phyloP scores from a whole-genome alignment of 257 asterid genomes.

The Solanum bulbocastanum region DNA sequence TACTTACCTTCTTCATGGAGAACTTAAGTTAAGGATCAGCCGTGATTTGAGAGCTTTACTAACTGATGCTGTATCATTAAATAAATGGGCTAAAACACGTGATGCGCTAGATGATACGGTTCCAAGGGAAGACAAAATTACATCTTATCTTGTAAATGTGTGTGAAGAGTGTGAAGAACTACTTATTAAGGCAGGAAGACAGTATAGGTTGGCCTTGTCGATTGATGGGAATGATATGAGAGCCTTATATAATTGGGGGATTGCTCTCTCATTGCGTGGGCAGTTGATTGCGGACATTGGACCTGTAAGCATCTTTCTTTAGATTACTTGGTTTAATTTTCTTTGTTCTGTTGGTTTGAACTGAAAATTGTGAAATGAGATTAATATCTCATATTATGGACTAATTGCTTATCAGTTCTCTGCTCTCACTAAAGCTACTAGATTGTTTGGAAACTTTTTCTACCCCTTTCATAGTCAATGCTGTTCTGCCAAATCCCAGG shows the following conservation, averaged over 20 bases:
- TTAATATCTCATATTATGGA: neutral
- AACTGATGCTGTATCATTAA: slow-evolving; percentile 15
- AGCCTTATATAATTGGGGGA: slow-evolving; percentile 92
- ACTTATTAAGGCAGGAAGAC: slow-evolving; percentile 75
- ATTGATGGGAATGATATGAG: slow-evolving; percentile 80
- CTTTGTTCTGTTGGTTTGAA: neutral
- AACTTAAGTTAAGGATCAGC: slow-evolving; percentile 58
- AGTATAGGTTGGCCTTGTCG: slow-evolving; percentile 69
- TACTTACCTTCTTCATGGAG: slow-evolving; percentile 88
- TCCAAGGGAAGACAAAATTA: slow-evolving; percentile 29
- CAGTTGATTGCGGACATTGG: slow-evolving; percentile 90
- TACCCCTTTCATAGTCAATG: neutral
- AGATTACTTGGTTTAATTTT: neutral
- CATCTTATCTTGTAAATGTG: slow-evolving; percentile 43
- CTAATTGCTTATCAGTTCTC: neutral
- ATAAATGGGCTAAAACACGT: slow-evolving; percentile 19
- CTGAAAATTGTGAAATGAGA: neutral
- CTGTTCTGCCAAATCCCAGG: slow-evolving; percentile 29
- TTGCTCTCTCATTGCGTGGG: slow-evolving; percentile 77
- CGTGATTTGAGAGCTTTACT: slow-evolving; percentile 59
- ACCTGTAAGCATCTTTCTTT: slow-evolving; percentile 48
- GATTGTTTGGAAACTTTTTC: neutral
- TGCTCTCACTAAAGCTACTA: neutral
- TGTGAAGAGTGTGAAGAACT: slow-evolving; percentile 90
- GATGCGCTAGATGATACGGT: slow-evolving; percentile 20